Base-by-base conservation (phyloP, 106 monocot genomes). In the Allium fistulosum region DNA sequence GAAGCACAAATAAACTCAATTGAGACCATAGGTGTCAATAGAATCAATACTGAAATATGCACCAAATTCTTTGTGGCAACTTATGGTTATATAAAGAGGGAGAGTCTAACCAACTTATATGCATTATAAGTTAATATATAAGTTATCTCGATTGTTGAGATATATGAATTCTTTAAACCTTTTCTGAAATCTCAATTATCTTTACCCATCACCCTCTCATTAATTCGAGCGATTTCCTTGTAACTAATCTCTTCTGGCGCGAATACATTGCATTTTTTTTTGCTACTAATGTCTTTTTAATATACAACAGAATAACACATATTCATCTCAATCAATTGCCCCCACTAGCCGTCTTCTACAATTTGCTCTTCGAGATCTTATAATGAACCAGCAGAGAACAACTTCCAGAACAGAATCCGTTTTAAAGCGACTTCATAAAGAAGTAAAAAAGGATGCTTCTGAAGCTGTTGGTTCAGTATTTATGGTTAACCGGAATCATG, bases 301-400 rank as follows among this genome's bases (percentile, higher is more conserved):
- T 15, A 17, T 15, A 15, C 22, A 59, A 17, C 17, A 59, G 59
- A 59, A 22, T 17, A 22, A 9, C 9, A 59, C 59, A 9, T 3
- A 15, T 46, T 11, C 16, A 10, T 9, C 11, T 63, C 60, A 8
- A 61, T 63, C 46, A 45, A n/a, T 9, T 46, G 46, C 5, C 14
- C 81, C 85, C 62, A 75, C 95, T 12, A 67, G 87, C 4, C 84
- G 87, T 37, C 83, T 90, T 76, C 90, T 90, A 67, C 87, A 94
- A 65, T 94, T 90, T 82, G 94, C 94, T 85, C 80, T 94, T 51
- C 74, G 87, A 77, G 94, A 94, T 90, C 80, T 78, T 78, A 80
- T 94, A 50, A 84, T 75, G 65, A 80, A 83, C 51, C 63, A 74
- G 16, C 77, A 83, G 11, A 71, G 76, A 37, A 14, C 72, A 28